Evolutionary conservation across 371 early-diverging fungal genomes (phyloP), one percentile per base, ranked within the genome.

Genomic region (Apophysomyces elegans): DNA sequence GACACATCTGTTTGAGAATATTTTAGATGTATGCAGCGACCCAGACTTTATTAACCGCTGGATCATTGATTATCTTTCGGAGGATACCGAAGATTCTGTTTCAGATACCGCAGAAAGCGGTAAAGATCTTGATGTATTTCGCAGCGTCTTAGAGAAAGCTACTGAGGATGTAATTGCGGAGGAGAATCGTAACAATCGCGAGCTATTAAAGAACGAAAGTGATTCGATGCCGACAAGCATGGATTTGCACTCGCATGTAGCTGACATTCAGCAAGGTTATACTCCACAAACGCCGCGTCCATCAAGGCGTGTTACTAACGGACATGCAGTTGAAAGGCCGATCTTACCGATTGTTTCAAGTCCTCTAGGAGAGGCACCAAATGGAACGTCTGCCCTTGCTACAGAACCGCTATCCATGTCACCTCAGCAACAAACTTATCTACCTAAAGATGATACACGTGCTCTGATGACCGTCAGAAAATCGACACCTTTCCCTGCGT

Each of bases 11-110:
- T 77, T 80, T 64, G 83, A 72, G 3, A 69, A 63, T 59, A 64
- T 77, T 5, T 47, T 83, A 16, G 69, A 68, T 5, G 75, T 63
- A 3, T 38, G 75, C 8, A 79, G 81, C 21, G 78, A 83, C 59
- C 83, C 83, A 7, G 83, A 83, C 37, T 80, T 75, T 37, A 65
- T 83, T 35, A 83, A 83, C 58, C 57, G 71, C 26, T 71, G 66
- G 59, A 77, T 83, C 21, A 68, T 83, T 13, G 72, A 77, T 8
- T 66, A 77, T 39, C 58, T 83, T 1, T 71, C 77, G 12, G 62
- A 69, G 8, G 67, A 75, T 56, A 57, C 60, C 12, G 67, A 62
- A 16, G 54, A 26, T 4, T 32, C 21, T 21, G 9, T 5, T 50
- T 4, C 54, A 26, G 21, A 16, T 11, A 2, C 54, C 8, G 21